These are phyloP conservation scores for Knoxdaviesia capensis DNA, from an alignment of 2,329 filamentous ascomycete species.

Conservation along the genomic window DNA sequence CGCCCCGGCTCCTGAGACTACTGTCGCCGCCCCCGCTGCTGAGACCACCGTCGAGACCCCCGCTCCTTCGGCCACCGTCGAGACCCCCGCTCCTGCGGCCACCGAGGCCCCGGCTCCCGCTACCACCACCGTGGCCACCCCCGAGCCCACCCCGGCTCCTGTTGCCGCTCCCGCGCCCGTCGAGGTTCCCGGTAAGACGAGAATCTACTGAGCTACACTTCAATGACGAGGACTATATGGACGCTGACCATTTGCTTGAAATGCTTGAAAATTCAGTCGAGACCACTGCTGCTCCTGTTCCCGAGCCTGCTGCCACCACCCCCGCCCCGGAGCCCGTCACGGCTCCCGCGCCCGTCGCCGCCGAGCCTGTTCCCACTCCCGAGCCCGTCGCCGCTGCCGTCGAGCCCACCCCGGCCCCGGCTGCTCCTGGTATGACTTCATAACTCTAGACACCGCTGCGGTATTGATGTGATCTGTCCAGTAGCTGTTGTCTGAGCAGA, in stretches of 20 bases:
- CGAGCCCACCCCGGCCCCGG: too few relatives aligned
- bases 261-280: constrained; percentile 6
- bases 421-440: too few relatives aligned
- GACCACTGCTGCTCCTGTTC: constrained; percentile 9
- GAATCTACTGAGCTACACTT: too few relatives aligned
- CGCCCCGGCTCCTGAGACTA: constrained; percentile 1
- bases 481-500: too few relatives aligned
- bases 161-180: constrained; percentile 2
- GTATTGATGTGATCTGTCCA: too few relatives aligned
- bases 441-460: too few relatives aligned
- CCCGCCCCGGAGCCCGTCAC: constrained; percentile 1
- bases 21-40: constrained; percentile 3
- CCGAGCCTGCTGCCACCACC: constrained; percentile 9
- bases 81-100: constrained; percentile 2
- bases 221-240: too few relatives aligned
- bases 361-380: constrained; percentile 1
- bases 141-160: constrained; percentile 4
- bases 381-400: too few relatives aligned
- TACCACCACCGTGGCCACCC: constrained; percentile 3
- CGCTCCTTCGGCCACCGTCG: constrained; percentile 5
- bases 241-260: neutral
- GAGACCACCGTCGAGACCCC: constrained; percentile 4
- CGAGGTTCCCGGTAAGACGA: constrained; percentile 3
- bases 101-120: neutral
- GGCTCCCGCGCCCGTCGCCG: constrained; percentile 1